Conservation (phyloP, 2,329 filamentous ascomycete species). For the Trichoderma lentiforme region DNA sequence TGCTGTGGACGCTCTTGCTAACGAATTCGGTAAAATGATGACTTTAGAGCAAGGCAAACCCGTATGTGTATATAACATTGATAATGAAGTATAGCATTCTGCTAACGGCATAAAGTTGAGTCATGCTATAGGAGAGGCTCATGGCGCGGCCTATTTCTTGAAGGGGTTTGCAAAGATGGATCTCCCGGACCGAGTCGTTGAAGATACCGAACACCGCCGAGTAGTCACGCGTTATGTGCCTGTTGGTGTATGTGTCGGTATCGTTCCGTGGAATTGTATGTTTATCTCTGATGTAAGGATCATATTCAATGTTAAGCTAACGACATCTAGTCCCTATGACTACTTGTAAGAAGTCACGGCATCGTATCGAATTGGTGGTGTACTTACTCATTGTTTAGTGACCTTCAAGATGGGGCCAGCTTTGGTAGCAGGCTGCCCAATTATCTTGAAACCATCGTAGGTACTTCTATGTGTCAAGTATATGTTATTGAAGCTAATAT, state of each 20-base stretch:
- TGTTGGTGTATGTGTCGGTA: constrained; percentile 42
- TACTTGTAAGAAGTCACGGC: neutral
- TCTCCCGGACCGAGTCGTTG: constrained; percentile 32
- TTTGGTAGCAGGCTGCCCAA: constrained; percentile 52
- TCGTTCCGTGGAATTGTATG: constrained; percentile 50
- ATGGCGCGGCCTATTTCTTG: neutral
- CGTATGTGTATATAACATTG: neutral
- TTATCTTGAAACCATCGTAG: constrained; percentile 54
- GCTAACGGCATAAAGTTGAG: neutral
- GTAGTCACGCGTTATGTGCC: constrained; percentile 25
- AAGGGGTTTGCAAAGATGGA: neutral
- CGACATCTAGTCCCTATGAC: neutral
- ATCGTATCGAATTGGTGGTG: neutral
- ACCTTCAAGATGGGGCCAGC: constrained; percentile 55
- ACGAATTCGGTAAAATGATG: neutral
- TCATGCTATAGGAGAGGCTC: neutral
- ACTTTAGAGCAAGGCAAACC: neutral
- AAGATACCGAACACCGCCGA: constrained; percentile 30
- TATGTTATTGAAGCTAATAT: neutral
- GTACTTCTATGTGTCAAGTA: neutral
- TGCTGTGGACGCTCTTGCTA: neutral
- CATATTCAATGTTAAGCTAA: neutral
- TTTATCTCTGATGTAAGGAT: constrained; percentile 22
- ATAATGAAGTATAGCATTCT: no score
- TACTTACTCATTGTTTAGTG: constrained; percentile 29